phyloP scores from a whole-genome alignment of 768 basidiomycete genomes.

The Paxillus rubicundulus region DNA sequence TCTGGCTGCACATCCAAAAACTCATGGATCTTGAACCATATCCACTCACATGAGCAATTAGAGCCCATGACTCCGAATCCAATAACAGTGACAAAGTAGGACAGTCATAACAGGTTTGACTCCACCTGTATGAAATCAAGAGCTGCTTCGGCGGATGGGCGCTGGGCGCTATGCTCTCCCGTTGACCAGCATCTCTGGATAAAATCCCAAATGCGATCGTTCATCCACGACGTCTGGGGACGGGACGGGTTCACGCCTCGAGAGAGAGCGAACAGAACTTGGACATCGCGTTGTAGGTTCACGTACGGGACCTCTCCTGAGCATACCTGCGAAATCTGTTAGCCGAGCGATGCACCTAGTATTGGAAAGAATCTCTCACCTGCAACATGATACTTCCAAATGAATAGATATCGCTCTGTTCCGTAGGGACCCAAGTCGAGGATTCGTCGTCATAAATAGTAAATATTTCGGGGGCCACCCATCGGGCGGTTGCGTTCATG shows the following conservation, averaged over 20 bases:
- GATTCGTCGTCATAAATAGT: constrained; percentile 16
- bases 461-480: constrained; percentile 44
- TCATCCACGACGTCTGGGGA: background rate
- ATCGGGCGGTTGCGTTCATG: constrained; percentile 33
- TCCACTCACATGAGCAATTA: too few species aligned
- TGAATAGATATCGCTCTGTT: constrained; percentile 7
- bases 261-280: constrained; percentile 6
- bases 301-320: constrained; percentile 10
- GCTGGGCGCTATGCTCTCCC: background rate
- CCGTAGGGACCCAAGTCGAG: background rate
- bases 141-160: background rate
- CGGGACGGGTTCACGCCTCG: constrained; percentile 2
- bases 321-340: background rate
- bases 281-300: constrained; percentile 9
- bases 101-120: background rate
- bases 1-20: too few species aligned
- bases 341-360: constrained; percentile 8
- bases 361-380: constrained; percentile 4
- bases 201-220: constrained; percentile 5
- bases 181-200: constrained; percentile 11
- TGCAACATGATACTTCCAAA: constrained; percentile 29
- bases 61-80: too few species aligned
- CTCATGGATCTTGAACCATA: too few species aligned
- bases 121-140: background rate
- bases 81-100: too few species aligned